Percentiles rank a stretch among this genome's conserved stretches.
phyloP scores from a whole-genome alignment of 148 eudicot genomes.

The Pouteria glomerata region DNA sequence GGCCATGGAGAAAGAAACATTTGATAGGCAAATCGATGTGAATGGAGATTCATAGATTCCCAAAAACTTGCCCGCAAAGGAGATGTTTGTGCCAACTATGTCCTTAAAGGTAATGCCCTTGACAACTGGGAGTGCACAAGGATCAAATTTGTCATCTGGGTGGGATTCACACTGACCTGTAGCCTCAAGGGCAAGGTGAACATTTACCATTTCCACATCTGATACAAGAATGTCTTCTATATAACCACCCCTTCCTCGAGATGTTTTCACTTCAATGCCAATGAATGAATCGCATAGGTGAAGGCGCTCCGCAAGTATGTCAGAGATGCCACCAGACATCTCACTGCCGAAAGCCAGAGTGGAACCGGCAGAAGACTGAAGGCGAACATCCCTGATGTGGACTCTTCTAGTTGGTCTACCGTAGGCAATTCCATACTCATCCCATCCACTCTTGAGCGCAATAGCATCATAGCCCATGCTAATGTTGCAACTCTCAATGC shows the following conservation, averaged over 20 bases:
- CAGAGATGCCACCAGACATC: conserved; percentile 76
- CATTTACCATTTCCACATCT: conserved; percentile 30
- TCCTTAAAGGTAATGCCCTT: conserved; percentile 34
- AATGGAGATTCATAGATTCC: conserved; percentile 57
- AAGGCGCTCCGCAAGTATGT: conserved; percentile 31
- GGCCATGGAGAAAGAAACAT: conserved; percentile 25
- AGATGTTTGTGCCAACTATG: conserved; percentile 37
- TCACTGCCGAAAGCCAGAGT: conserved; percentile 61
- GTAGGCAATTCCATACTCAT: conserved; percentile 56
- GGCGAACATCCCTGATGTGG: conserved; percentile 30
- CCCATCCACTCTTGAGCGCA: conserved; percentile 70
- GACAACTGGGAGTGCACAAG: conserved; percentile 40
- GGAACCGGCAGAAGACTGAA: conserved; percentile 47
- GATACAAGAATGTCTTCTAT: conserved; percentile 29
- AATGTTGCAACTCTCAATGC: conserved; percentile 63
- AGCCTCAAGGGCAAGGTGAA: conserved; percentile 31
- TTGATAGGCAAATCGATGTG: conserved; percentile 38
- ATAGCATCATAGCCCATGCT: conserved; percentile 51
- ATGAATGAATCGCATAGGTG: conserved; percentile 33
- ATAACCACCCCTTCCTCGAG: conserved; percentile 58
- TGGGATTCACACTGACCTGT: conserved; percentile 41
- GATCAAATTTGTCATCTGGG: conserved; percentile 52
- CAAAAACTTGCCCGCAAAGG: conserved; percentile 32
- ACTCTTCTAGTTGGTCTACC: conserved; percentile 38
- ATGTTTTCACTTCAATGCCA: conserved; percentile 51